A percentile compares a stretch with the other conserved stretches of the same genome.
Conservation (phyloP, 495 filamentous ascomycete species). For the Penicillium crystallinum region DNA sequence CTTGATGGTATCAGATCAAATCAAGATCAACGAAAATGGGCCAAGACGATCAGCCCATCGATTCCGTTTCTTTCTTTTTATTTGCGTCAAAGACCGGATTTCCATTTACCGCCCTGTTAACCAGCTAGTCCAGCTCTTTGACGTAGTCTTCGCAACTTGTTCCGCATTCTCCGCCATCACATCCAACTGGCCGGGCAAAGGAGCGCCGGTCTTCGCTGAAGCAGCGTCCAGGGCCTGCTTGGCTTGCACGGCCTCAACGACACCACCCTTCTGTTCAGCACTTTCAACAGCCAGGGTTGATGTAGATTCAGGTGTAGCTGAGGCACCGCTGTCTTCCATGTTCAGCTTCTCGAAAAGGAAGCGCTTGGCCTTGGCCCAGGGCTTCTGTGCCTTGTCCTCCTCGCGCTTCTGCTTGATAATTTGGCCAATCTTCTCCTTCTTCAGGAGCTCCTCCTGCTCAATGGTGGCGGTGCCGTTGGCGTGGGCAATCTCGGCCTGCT, state of each 20-base stretch:
- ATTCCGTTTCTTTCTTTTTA: constrained; percentile 1
- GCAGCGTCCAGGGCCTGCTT: constrained; percentile 22
- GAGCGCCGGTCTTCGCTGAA: constrained; percentile 12
- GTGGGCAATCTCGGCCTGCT: constrained; percentile 55
- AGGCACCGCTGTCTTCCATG: constrained; percentile 37
- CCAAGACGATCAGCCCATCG: neutral
- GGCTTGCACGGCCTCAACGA: constrained; percentile 39
- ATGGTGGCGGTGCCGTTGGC: constrained; percentile 57
- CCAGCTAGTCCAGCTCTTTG: constrained; percentile 43
- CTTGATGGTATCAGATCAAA: neutral
- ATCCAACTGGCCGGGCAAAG: constrained; percentile 35
- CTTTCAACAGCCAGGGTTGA: constrained; percentile 1
- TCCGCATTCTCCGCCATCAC: constrained; percentile 40
- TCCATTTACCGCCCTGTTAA: constrained; percentile 34
- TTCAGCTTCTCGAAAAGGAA: constrained; percentile 46
- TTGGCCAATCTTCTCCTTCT: constrained; percentile 54
- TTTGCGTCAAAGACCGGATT: neutral
- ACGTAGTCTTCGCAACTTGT: constrained; percentile 32
- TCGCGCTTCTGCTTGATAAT: constrained; percentile 41
- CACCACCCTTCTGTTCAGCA: constrained; percentile 17
- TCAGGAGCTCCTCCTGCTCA: constrained; percentile 46
- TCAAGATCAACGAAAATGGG: neutral
- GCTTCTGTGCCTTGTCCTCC: constrained; percentile 39
- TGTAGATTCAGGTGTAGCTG: constrained; percentile 8
- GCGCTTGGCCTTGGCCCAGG: constrained; percentile 41